These are phyloP conservation scores for Naganishia cerealis DNA, from an alignment of 1,284 basidiomycete species.

Conservation along the genomic window DNA sequence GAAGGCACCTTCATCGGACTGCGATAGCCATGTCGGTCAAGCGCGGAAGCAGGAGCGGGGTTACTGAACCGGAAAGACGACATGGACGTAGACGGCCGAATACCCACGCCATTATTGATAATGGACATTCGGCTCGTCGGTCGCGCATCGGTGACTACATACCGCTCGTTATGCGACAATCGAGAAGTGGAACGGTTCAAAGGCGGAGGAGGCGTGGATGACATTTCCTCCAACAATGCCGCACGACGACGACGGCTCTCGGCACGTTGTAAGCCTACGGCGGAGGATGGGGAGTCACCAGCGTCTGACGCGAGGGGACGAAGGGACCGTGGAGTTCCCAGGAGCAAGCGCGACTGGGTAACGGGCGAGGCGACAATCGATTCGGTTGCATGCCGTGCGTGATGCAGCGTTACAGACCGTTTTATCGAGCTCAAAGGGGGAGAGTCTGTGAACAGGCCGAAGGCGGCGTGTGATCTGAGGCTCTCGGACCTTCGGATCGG, in stretches of 20 bases:
- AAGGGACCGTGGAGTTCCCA: not conserved
- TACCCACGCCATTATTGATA: not conserved
- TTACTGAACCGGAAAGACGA: slow-evolving; percentile 12
- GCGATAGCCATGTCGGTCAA: not conserved
- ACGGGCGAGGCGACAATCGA: not conserved
- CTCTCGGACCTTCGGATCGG: slow-evolving; percentile 12
- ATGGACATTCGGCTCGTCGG: slow-evolving; percentile 18
- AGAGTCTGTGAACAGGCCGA: not conserved
- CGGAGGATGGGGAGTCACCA: not conserved
- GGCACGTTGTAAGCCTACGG: slow-evolving; percentile 15
- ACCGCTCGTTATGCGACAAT: not conserved
- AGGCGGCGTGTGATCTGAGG: not conserved
- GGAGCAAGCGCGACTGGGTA: not conserved
- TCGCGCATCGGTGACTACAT: slow-evolving; percentile 1
- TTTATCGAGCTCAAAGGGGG: not conserved
- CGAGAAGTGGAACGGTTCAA: not conserved
- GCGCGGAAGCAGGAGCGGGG: not conserved
- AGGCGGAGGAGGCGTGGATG: not conserved
- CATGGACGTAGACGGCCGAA: slow-evolving; percentile 23
- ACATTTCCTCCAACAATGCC: slow-evolving; percentile 15
- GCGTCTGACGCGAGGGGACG: not conserved
- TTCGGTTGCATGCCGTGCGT: not conserved
- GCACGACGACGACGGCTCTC: slow-evolving; percentile 17
- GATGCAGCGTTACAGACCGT: slow-evolving; percentile 12
- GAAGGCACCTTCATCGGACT: not conserved